Base-by-base conservation (phyloP, 2,329 filamentous ascomycete genomes). In the Fusarium sp. region DNA sequence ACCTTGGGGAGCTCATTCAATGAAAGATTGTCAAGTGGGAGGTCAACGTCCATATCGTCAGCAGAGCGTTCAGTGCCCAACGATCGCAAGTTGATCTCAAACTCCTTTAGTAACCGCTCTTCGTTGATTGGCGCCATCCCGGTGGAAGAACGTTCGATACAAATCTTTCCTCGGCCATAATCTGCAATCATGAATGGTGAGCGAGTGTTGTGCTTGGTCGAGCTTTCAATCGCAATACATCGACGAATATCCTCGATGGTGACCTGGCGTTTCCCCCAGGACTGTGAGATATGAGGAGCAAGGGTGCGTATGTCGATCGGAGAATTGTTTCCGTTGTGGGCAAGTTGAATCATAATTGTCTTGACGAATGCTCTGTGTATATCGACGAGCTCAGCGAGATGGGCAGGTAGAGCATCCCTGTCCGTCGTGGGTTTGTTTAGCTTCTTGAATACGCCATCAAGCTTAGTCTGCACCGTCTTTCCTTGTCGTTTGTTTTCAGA, bases 241-340 rank as follows among this genome's bases (percentile, higher is more conserved):
- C 87, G 84, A 66, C 88, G 88, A 49, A 94, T 82, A 73, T 94
- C 92, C 43, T 89, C 87, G 1, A 87, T 80, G 1, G 84, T 86
- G 18, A 94, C 90, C 60, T 85, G 84, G 32, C 91, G 86, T 80
- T 92, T 93, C 63, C 91, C 90, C 92, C 92, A 94, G 40, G 90
- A 83, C 69, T 88, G 86, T 15, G 91, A 87, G 43, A 93, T 83
- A 60, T 89, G 85, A 12, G 88, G 88, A 34, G 87, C 84, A 38
- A 94, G 83, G 30, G 84, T 81, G 38, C 85, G 83, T 46, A 94
- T 78, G 73, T 93, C 90, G 25, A 90, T 87, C 0, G 92, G 90
- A 0, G 87, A 84, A 48, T 84, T 82, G 30, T 82, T 81, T 63
- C 90, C 90, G 77, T 91, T 88, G 79, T 94, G 91, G 2, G 90